Evolutionary conservation across 75 land plant species (phyloP).

Genomic region (Azolla pinnata): DNA sequence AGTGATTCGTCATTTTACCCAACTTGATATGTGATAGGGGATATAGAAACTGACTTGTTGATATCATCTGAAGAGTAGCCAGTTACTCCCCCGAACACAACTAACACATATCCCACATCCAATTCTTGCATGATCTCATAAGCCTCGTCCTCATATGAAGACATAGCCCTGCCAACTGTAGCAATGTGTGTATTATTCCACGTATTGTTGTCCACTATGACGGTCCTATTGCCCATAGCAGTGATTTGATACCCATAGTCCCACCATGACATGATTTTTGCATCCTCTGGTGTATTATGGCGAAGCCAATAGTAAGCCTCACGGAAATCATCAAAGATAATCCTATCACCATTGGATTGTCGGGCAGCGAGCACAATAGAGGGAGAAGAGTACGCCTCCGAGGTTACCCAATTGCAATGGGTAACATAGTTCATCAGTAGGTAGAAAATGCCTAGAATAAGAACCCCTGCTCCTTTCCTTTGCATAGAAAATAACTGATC

Average conservation of each 20-base stretch:
- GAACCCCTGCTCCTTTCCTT: conserved; percentile 59
- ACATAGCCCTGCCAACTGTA: conserved; percentile 98
- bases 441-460: conserved; percentile 79
- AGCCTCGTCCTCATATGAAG: conserved; percentile 98
- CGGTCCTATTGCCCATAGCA: conserved; percentile 99
- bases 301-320: conserved; percentile 98
- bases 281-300: conserved; percentile 94
- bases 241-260: conserved; percentile 99
- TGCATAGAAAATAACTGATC: conserved; percentile 86
- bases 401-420: conserved; percentile 99
- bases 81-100: conserved; percentile 98
- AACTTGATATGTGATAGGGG: too few relatives aligned
- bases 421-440: conserved; percentile 70
- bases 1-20: too few relatives aligned
- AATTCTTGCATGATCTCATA: conserved; percentile 90
- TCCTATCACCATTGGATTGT: conserved; percentile 88
- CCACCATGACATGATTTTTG: conserved; percentile 99
- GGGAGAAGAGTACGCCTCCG: conserved; percentile 99
- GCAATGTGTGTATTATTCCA: conserved; percentile 99
- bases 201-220: conserved; percentile 97
- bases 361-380: conserved; percentile 97
- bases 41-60: conserved; percentile 57
- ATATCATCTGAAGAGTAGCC: conserved; percentile 99
- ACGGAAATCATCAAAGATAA: conserved; percentile 98
- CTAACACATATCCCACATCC: conserved; percentile 94